Percentiles rank a stretch among this genome's conserved stretches.
Evolutionary conservation across 306 rosid genomes (phyloP).

Genomic region (Prunus salicina): DNA sequence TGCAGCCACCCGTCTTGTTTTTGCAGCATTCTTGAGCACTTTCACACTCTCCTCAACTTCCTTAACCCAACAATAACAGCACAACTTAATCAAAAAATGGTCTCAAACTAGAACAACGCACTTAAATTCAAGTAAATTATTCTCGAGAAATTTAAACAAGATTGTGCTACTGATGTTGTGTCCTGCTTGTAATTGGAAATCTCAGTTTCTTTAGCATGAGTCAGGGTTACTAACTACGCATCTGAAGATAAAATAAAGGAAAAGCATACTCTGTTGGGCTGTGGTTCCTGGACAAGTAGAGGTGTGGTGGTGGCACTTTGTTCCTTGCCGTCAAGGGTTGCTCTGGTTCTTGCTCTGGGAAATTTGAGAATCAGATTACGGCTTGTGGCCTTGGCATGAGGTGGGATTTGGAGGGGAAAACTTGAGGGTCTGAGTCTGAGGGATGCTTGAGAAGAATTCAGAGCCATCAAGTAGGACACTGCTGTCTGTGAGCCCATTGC

Average conservation of each 20-base stretch:
- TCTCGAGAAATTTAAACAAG: too few species aligned
- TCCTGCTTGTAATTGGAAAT: background rate
- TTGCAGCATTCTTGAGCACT: slow-evolving; percentile 77
- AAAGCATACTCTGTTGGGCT: slow-evolving; percentile 40
- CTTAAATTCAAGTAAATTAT: too few species aligned
- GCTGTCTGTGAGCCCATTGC: slow-evolving; percentile 36
- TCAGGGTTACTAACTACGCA: background rate
- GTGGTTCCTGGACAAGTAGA: slow-evolving; percentile 29
- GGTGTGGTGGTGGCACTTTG: slow-evolving; percentile 46
- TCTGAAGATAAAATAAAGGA: background rate
- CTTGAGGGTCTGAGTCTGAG: slow-evolving; percentile 27
- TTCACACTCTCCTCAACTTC: slow-evolving; percentile 73
- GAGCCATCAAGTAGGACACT: slow-evolving; percentile 19
- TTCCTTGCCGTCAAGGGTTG: slow-evolving; percentile 54
- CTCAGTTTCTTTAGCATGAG: background rate
- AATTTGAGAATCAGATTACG: slow-evolving; percentile 22
- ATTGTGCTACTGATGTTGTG: too few species aligned
- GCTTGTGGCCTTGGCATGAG: slow-evolving; percentile 7
- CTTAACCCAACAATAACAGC: slow-evolving; percentile 38
- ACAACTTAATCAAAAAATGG: background rate
- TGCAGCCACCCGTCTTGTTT: slow-evolving; percentile 56
- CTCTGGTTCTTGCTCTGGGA: slow-evolving; percentile 40
- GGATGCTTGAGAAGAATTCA: slow-evolving; percentile 28
- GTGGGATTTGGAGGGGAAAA: slow-evolving; percentile 24
- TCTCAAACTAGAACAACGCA: too few species aligned